Conservation (phyloP, 345 rosid genomes). For the Murraya koenigii region DNA sequence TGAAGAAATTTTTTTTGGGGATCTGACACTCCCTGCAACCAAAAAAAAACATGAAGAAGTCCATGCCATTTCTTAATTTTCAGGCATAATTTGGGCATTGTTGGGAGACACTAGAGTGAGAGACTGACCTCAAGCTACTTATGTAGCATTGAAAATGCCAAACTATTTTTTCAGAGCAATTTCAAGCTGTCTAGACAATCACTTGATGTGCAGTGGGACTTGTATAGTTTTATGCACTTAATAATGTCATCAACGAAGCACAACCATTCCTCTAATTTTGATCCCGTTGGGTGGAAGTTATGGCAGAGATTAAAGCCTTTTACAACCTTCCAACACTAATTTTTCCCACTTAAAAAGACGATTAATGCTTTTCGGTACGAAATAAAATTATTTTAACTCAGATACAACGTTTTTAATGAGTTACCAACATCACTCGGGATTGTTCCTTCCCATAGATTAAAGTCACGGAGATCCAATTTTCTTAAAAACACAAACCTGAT, state of each 20-base stretch:
- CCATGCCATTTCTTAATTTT: no score
- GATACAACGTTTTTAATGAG: no score
- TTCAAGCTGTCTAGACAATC: neutral
- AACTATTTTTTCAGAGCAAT: neutral
- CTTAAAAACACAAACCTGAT: neutral
- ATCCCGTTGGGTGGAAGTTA: no score
- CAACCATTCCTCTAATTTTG: slow-evolving; percentile 10
- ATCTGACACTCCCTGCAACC: neutral
- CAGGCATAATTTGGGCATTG: neutral
- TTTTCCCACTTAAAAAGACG: no score
- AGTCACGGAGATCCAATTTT: slow-evolving; percentile 13
- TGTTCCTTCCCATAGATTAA: no score
- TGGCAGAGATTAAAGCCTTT: no score
- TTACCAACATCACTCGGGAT: no score
- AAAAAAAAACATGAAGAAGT: neutral
- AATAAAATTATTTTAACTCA: no score
- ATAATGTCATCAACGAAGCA: slow-evolving; percentile 13
- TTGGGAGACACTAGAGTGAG: neutral
- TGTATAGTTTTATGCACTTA: neutral
- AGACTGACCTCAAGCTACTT: neutral
- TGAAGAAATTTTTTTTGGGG: fast-evolving
- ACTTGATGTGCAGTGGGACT: neutral
- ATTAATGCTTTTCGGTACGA: no score
- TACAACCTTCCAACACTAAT: no score
- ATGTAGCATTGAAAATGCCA: neutral